Base-by-base conservation (phyloP, 1,284 basidiomycete species). In the Trichosporon sp. region DNA sequence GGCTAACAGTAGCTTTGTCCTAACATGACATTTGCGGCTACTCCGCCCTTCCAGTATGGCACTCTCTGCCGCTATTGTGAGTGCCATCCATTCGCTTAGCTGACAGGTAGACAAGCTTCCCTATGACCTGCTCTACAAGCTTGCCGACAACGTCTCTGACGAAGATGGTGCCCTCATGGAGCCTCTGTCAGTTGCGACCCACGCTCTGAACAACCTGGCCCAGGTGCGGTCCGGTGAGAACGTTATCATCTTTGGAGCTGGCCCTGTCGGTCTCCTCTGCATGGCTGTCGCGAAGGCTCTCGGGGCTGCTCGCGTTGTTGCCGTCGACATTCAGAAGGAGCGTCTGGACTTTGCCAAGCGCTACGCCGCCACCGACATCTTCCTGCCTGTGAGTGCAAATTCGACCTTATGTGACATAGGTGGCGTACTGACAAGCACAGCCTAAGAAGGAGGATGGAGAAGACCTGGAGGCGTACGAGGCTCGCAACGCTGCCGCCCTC, bases 281-380 rank as follows among this genome's bases (percentile, higher is more conserved):
- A 94, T 95, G 87, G 94, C 91, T 4, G 92, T 94, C 23, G 92
- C 92, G 29, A 92, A 89, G 75, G 93, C 92, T 3, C 83, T 95
- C 60, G 92, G 92, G 25, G 92, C 91, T 0, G 83, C 84, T 37
- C 87, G 89, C 59, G 84, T 95, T 65, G 85, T 95, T 64, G 91
- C 87, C 1, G 85, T 95, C 67, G 81, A 99, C 76, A 92, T 98
- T 68, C 86, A 92, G 62, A 83, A 86, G 46, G 82, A 84, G 57
- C 89, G 95, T 56, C 87, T 99, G 58, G 85, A 90, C 52, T 97
- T 98, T 75, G 94, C 95, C 13, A 88, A 88, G 76, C 71, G 75
- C 23, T 96, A 95, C 78, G 92, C 89, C n/a, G 94, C 93, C 13
- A 91, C 93, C 2, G 89, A 94, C 66, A 83, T 84, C 13, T 95